phyloP scores from a whole-genome alignment of 495 filamentous ascomycete species.

The Hypoxylon fragiforme region DNA sequence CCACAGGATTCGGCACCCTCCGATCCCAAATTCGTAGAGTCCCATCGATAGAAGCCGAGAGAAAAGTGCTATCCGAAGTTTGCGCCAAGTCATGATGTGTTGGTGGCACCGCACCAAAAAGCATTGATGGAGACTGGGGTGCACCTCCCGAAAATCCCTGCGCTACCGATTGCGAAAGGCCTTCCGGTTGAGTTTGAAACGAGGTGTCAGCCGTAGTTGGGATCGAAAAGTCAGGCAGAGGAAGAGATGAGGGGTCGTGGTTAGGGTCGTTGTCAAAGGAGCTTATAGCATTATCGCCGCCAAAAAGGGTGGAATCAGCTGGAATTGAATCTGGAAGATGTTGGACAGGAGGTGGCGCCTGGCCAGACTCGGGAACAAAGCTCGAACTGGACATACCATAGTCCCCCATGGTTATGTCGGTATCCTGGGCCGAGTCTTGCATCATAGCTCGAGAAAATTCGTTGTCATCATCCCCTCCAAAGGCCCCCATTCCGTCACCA shows the following conservation, averaged over 20 bases:
- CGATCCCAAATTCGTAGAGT: slow-evolving; percentile 91
- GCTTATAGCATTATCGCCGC: slow-evolving; percentile 8
- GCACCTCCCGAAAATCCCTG: slow-evolving; percentile 10
- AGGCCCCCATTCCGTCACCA: slow-evolving; percentile 62
- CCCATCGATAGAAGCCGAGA: slow-evolving; percentile 86
- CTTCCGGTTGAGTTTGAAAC: slow-evolving; percentile 6
- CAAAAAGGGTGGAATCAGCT: slow-evolving; percentile 18
- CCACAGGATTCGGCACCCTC: slow-evolving; percentile 73
- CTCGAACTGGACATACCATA: slow-evolving; percentile 33
- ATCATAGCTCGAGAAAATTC: slow-evolving; percentile 82
- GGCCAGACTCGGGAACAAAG: slow-evolving; percentile 28
- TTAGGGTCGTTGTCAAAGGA: slow-evolving; percentile 18
- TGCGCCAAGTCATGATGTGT: slow-evolving; percentile 45
- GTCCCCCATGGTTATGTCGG: slow-evolving; percentile 44
- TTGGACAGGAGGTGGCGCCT: slow-evolving; percentile 22
- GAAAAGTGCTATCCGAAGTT: slow-evolving; percentile 71
- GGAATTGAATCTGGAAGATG: slow-evolving; percentile 15
- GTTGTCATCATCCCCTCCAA: slow-evolving; percentile 80
- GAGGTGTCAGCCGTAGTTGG: slow-evolving; percentile 10
- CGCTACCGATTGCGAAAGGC: not conserved
- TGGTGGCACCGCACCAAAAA: slow-evolving; percentile 36
- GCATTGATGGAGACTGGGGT: slow-evolving; percentile 36
- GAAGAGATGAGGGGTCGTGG: slow-evolving; percentile 18
- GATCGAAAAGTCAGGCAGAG: slow-evolving; percentile 19
- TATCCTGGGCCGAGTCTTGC: slow-evolving; percentile 48